These are phyloP conservation scores for Tetragonia tetragonoides DNA, from an alignment of 148 eudicot species.

Conservation along the genomic window DNA sequence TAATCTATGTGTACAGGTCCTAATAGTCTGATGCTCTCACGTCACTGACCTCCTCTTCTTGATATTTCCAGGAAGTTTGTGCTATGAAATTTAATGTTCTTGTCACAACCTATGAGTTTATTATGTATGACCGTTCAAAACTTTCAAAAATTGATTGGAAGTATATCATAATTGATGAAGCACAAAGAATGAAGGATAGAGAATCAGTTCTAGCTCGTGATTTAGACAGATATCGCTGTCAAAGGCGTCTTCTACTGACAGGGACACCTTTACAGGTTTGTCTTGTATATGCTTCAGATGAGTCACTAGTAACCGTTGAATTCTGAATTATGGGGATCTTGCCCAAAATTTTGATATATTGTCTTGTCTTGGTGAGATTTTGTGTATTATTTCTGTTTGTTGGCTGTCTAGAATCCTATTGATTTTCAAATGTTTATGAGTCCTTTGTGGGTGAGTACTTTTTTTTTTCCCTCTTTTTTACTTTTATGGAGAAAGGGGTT, in stretches of 20 bases:
- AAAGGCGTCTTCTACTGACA: slow-evolving; percentile 92
- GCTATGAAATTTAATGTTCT: slow-evolving; percentile 98
- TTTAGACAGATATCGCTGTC: slow-evolving; percentile 96
- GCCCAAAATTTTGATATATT: background rate
- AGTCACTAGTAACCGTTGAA: background rate
- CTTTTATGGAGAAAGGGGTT: too few species aligned
- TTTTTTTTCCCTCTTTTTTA: too few species aligned
- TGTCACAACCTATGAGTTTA: slow-evolving; percentile 96
- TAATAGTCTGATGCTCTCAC: background rate
- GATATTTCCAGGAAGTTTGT: slow-evolving; percentile 65
- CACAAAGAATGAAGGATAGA: slow-evolving; percentile 98
- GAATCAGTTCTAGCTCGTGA: slow-evolving; percentile 98
- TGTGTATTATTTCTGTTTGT: background rate
- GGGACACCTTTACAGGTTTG: slow-evolving; percentile 97
- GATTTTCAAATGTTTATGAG: too few species aligned
- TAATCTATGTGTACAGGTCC: background rate
- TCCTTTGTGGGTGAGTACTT: too few species aligned
- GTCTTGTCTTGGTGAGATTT: background rate
- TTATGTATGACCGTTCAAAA: slow-evolving; percentile 93
- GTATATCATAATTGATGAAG: slow-evolving; percentile 96
- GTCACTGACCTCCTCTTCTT: slow-evolving; percentile 16
- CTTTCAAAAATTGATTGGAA: slow-evolving; percentile 96
- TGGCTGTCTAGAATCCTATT: too few species aligned
- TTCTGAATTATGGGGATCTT: background rate
- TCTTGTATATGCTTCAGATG: background rate